Conservation (phyloP, 1,139 yeast species). For the Saccharomyces hybrid region DNA sequence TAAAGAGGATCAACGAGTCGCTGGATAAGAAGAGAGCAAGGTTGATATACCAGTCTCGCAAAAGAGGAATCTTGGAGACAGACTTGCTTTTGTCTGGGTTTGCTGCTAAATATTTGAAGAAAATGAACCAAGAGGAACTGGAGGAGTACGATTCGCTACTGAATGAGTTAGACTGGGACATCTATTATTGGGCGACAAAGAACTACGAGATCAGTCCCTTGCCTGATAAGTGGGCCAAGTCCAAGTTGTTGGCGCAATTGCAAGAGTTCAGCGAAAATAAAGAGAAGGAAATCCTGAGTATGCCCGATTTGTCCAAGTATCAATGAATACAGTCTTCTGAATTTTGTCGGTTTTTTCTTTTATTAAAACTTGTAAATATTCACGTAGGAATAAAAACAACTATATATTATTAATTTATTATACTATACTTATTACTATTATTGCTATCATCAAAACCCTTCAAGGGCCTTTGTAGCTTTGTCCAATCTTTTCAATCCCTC, state of each 20-base stretch:
- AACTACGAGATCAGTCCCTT: constrained; percentile 74
- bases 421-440: neutral
- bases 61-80: constrained; percentile 91
- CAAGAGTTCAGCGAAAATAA: constrained; percentile 71
- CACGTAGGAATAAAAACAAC: neutral
- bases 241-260: constrained; percentile 54
- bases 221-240: constrained; percentile 76
- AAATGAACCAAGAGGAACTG: constrained; percentile 57
- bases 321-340: constrained; percentile 4
- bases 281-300: constrained; percentile 66
- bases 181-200: constrained; percentile 93
- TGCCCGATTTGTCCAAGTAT: constrained; percentile 57
- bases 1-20: constrained; percentile 68
- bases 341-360: neutral
- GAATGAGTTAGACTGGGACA: constrained; percentile 97
- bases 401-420: neutral
- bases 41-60: constrained; percentile 81
- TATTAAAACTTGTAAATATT: neutral
- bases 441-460: constrained; percentile 48
- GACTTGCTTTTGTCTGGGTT: constrained; percentile 79
- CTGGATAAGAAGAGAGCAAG: constrained; percentile 75
- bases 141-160: constrained; percentile 78
- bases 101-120: constrained; percentile 63
- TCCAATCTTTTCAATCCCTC: constrained; percentile 75
- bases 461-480: constrained; percentile 74